Evolutionary conservation across 257 asterid species (phyloP).

Genomic region (Apocynum venetum): DNA sequence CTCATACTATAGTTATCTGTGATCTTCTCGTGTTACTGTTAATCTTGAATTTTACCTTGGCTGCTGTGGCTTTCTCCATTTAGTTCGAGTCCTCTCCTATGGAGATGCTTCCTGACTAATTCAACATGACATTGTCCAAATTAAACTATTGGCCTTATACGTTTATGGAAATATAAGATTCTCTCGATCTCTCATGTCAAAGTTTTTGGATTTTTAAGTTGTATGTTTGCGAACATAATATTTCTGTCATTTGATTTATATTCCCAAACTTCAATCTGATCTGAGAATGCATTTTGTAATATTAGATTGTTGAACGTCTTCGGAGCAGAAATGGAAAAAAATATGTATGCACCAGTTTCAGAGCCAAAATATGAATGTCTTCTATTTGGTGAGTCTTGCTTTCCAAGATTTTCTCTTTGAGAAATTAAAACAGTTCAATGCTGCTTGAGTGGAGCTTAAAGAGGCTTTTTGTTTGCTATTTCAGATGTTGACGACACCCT

Average conservation of each 20-base stretch:
- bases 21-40: not conserved
- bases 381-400: slow-evolving; percentile 64
- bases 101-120: not conserved
- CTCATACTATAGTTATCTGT: not conserved
- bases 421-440: not conserved
- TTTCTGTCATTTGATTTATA: not conserved
- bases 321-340: slow-evolving; percentile 54
- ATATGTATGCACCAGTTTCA: slow-evolving; percentile 30
- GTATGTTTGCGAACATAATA: not conserved
- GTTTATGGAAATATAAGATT: not conserved
- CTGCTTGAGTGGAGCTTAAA: not conserved
- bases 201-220: not conserved
- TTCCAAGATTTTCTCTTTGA: not conserved
- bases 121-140: not conserved
- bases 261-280: not conserved
- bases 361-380: slow-evolving; percentile 67
- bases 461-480: slow-evolving; percentile 13
- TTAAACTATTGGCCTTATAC: not conserved
- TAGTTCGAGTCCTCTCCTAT: not conserved
- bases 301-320: slow-evolving; percentile 20
- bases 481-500: slow-evolving; percentile 94
- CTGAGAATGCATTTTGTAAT: not conserved
- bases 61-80: not conserved
- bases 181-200: not conserved
- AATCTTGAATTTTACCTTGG: not conserved